phyloP scores from a whole-genome alignment of 257 asterid genomes.

The Nicotiana sylvestris region DNA sequence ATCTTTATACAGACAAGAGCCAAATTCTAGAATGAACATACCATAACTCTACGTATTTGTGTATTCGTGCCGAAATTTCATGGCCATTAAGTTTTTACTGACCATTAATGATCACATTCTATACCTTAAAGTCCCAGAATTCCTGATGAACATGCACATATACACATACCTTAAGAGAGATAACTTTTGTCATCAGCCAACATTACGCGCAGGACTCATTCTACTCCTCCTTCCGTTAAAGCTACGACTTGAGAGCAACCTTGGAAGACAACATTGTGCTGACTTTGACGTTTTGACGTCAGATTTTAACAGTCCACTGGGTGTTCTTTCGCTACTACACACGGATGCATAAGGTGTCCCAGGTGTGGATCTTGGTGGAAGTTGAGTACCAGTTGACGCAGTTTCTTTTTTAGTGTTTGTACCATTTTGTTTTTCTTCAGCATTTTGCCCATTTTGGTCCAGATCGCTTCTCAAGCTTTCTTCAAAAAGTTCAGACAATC shows the following conservation, averaged over 20 bases:
- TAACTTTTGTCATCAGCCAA: constrained; percentile 15
- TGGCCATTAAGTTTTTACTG: neutral
- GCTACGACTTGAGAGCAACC: constrained; percentile 53
- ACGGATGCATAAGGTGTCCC: constrained; percentile 30
- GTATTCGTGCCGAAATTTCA: neutral
- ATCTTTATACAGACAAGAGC: neutral
- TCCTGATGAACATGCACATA: constrained; percentile 6
- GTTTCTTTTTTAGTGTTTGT: constrained; percentile 11
- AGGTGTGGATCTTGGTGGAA: constrained; percentile 21
- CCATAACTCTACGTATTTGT: neutral
- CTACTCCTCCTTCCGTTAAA: constrained; percentile 44
- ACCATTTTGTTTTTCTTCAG: constrained; percentile 8
- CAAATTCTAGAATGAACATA: constrained; percentile 2
- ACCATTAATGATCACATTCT: neutral
- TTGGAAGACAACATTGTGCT: constrained; percentile 61
- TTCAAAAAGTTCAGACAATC: constrained; percentile 57
- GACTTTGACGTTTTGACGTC: constrained; percentile 30
- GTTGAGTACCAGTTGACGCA: neutral
- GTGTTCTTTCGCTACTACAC: constrained; percentile 30
- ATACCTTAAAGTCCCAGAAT: neutral
- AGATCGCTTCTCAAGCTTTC: constrained; percentile 31
- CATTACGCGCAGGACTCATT: constrained; percentile 28
- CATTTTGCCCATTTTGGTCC: constrained; percentile 19
- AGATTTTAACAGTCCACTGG: constrained; percentile 11
- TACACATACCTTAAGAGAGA: neutral